Evolutionary conservation across 106 monocot species (phyloP).

Genomic region (Allium fistulosum): DNA sequence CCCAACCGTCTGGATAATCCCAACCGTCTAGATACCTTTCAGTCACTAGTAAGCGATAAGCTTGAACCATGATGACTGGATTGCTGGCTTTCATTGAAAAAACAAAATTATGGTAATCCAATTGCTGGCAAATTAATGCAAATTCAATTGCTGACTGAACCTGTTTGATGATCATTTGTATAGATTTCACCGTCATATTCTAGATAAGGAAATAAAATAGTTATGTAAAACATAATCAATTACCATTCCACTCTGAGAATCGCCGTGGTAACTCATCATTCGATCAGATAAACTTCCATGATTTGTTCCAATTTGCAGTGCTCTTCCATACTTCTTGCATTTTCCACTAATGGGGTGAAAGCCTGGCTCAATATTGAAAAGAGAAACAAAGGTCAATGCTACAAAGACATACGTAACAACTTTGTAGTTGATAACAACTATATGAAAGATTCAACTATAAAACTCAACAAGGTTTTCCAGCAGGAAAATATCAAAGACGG

Average conservation of each 20-base stretch:
- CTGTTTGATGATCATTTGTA: too few relatives aligned
- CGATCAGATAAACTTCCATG: constrained; percentile 99
- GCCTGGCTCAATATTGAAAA: constrained; percentile 31
- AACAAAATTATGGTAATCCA: constrained; percentile 96
- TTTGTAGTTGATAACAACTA: too few relatives aligned
- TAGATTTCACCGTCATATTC: too few relatives aligned
- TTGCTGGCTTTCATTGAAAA: constrained; percentile 99
- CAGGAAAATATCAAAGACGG: background rate
- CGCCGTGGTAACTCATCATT: constrained; percentile 99
- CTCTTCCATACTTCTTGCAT: constrained; percentile 98
- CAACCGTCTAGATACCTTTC: constrained; percentile 99
- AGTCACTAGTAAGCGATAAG: constrained; percentile 91
- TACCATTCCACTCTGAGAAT: constrained; percentile 99
- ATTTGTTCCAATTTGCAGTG: constrained; percentile 98
- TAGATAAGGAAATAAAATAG: too few relatives aligned
- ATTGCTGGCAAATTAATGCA: too few relatives aligned
- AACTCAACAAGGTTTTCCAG: background rate
- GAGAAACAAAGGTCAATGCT: background rate
- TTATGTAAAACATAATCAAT: constrained; percentile 4
- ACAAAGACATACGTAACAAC: background rate
- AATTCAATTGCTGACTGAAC: too few relatives aligned
- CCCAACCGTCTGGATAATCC: constrained; percentile 99
- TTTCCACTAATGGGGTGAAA: constrained; percentile 94
- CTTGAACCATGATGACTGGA: constrained; percentile 98
- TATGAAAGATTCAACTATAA: constrained; percentile 1